Base-by-base conservation (phyloP, 768 basidiomycete genomes). In the Boletus rex-veris region DNA sequence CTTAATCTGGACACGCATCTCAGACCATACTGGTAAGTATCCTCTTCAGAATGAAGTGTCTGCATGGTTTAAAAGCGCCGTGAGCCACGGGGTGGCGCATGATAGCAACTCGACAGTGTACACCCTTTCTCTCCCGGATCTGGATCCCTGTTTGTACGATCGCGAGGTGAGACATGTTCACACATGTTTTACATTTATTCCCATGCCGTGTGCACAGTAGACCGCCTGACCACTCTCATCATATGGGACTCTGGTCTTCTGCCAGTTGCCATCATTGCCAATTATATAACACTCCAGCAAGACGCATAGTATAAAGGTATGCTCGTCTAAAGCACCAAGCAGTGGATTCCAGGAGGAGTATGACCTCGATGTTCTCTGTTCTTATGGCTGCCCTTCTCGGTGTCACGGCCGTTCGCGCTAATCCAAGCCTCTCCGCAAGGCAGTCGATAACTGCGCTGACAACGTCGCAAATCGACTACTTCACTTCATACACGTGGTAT, bases 401-500 rank as follows among this genome's bases (percentile, higher is more conserved):
- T 26, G 57, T 43, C 43, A 33, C 43, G 4, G 47, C 31, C 36
- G 67, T 46, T 4, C 43, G 30, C 33, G 65, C 61, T 16, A 55
- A 56, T 8, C 70, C 75, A 4, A 4, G 55, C 19, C 69, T 74
- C 43, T 50, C 45, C 19, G 46, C 67, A n/a, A 71, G 72, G 24
- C 74, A 75, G 53, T 57, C 66, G 16, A 76, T 81, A 48, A 72
- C 70, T 2, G 48, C 76, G 1, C 64, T 81, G 46, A 66, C 73
- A 28, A 58, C 71, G 6, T 24, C 76, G 0, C 71, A 81, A 58
- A 74, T 83, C 7, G 58, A 70, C 7, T 35, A 59, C 12, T 84
- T 74, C 64, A 75, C 60, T 36, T 74, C 82, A 1, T 84, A 76
- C 68, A 75, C 79, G 0, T 70, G 65, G 51, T 83, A 77, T 58